phyloP scores from a whole-genome alignment of 2,329 filamentous ascomycete genomes.

The Tolypocladium guangdongense region DNA sequence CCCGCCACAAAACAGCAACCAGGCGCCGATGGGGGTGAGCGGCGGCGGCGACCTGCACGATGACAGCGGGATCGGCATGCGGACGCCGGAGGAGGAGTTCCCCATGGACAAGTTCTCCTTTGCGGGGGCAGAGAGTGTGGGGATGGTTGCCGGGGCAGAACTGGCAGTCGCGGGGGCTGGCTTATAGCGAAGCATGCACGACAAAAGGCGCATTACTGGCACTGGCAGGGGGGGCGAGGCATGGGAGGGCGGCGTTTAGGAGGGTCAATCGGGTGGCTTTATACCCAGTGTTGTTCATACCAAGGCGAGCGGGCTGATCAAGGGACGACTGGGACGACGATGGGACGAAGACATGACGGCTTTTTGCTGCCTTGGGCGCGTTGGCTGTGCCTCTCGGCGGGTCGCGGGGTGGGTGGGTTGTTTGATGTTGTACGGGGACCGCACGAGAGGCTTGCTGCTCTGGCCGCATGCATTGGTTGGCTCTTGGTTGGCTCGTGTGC shows the following conservation, averaged over 20 bases:
- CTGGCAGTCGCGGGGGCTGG: conserved; percentile 10
- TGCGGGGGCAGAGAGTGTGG: conserved; percentile 22
- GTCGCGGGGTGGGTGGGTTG: neutral
- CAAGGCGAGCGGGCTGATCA: conserved; percentile 8
- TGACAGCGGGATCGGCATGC: conserved; percentile 65
- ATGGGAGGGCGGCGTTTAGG: conserved; percentile 6
- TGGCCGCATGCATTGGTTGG: neutral
- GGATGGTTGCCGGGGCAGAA: conserved; percentile 20
- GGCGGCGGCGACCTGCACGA: conserved; percentile 44
- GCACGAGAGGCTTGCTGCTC: neutral
- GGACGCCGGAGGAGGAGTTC: conserved; percentile 55
- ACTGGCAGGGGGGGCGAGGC: neutral
- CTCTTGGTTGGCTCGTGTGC: neutral
- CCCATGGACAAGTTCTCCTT: conserved; percentile 48
- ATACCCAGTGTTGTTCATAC: conserved; percentile 5
- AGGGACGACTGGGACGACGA: conserved; percentile 17
- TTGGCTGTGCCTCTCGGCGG: neutral
- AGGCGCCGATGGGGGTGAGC: conserved; percentile 21
- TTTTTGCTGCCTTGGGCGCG: conserved; percentile 1
- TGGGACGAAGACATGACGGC: conserved; percentile 20
- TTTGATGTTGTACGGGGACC: neutral
- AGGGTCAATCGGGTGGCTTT: conserved; percentile 1
- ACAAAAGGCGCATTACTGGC: neutral
- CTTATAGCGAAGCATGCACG: conserved; percentile 1
- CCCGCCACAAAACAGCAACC: conserved; percentile 28